Evolutionary conservation across 2,329 filamentous ascomycete genomes (phyloP), one percentile per base, ranked within the genome.

Genomic region (Annulohypoxylon truncatum): DNA sequence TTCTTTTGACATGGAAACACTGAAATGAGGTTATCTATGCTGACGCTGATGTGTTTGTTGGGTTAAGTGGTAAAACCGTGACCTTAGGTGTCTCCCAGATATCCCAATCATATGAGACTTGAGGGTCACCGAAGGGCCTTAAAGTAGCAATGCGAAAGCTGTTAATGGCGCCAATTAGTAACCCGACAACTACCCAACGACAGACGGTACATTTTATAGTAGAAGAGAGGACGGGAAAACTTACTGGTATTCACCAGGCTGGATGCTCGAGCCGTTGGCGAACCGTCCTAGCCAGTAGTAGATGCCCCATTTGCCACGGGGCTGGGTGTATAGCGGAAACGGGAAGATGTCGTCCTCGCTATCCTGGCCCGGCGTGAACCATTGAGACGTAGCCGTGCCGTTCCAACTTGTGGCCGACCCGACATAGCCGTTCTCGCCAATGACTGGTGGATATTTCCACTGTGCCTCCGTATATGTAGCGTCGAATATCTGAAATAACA

Each of bases 231-330:
- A 18, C 42, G 35, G 33, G 28, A 24, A 48, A 10, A 67, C 66
- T 44, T 60, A 81, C 80, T 76, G 80, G 59, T 82, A 82, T 35
- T 79, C 78, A 1, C 81, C 81, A 1, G 79, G 78, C 2, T 73
- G 68, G 44, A 82, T 81, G 38, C 77, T 76, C 6, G 79, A 77
- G 3, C 80, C 80, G 57, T 82, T 80, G 10, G 80, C 78, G 13
- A 82, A 74, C 58, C 78, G 78, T 2, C 81, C 80, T 15, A 82
- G 79, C 81, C 81, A 82, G 76, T 78, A 82, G 48, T 78, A 79
- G 33, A 74, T 74, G 4, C 70, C 66, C 44, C 51, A 64, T 26
- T 75, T 77, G 1, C 76, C 75, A 3, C 80, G 76, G 1, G 77
- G 73, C 6, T 79, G 73, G 2, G 77, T 73, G 13, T 67, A 74